phyloP scores from a whole-genome alignment of 768 basidiomycete genomes.

The Russula griseocarnosa region DNA sequence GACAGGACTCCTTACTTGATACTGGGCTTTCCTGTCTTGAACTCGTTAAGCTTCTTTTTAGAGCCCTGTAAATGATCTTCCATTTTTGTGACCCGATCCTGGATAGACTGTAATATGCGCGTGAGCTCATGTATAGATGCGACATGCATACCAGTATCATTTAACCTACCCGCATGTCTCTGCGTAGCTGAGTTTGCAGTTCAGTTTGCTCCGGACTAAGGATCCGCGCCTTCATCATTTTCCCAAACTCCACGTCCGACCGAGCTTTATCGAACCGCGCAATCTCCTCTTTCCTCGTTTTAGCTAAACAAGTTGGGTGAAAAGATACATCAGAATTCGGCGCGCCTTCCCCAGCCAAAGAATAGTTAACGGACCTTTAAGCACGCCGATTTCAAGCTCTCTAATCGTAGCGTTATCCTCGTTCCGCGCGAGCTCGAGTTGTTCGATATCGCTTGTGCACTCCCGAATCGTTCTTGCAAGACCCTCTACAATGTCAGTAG shows the following conservation, averaged over 20 bases:
- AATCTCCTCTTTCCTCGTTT: slow-evolving; percentile 80
- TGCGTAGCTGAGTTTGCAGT: slow-evolving; percentile 70
- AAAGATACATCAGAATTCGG: slow-evolving; percentile 11
- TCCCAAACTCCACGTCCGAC: slow-evolving; percentile 68
- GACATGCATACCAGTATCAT: slow-evolving; percentile 7
- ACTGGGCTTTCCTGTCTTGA: slow-evolving; percentile 23
- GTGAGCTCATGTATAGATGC: neutral
- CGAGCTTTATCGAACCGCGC: slow-evolving; percentile 73
- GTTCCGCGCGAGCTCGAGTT: slow-evolving; percentile 43
- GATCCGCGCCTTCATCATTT: slow-evolving; percentile 42
- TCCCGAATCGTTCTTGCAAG: slow-evolving; percentile 49
- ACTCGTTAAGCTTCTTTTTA: slow-evolving; percentile 25
- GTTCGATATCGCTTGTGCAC: slow-evolving; percentile 49
- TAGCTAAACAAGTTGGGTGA: slow-evolving; percentile 44
- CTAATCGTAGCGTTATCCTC: slow-evolving; percentile 44
- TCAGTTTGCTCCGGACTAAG: slow-evolving; percentile 80
- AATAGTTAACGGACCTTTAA: slow-evolving; percentile 50
- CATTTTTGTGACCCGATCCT: slow-evolving; percentile 24
- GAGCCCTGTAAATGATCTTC: slow-evolving; percentile 22
- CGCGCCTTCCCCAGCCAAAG: neutral
- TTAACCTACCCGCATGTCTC: slow-evolving; percentile 60
- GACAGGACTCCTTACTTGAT: slow-evolving; percentile 7
- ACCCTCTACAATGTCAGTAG: slow-evolving; percentile 48
- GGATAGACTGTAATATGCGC: slow-evolving; percentile 14
- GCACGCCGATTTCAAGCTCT: slow-evolving; percentile 59